Evolutionary conservation across 371 early-diverging fungal species (phyloP).

Genomic region (Batkoa obscura): DNA sequence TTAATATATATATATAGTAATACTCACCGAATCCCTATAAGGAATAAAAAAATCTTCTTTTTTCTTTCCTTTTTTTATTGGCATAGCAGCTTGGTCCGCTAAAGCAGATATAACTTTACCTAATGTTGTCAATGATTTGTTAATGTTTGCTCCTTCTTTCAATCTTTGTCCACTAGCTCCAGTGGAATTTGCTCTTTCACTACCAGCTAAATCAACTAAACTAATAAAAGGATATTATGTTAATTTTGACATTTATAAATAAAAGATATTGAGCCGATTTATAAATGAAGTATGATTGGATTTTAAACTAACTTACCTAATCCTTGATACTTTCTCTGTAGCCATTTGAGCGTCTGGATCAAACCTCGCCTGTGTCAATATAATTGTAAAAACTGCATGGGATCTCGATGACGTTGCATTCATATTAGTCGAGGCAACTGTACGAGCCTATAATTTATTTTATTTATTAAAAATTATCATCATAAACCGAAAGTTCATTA

Average conservation of each 20-base stretch:
- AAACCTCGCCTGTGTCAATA: slow-evolving; percentile 43
- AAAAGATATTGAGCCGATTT: not conserved
- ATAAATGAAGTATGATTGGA: not conserved
- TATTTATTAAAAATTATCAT: not conserved
- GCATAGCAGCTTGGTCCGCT: slow-evolving; percentile 43
- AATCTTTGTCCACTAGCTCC: slow-evolving; percentile 80
- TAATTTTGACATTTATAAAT: not conserved
- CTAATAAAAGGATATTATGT: slow-evolving; percentile 12
- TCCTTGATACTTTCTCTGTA: slow-evolving; percentile 57
- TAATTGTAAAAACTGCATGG: slow-evolving; percentile 86
- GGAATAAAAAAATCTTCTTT: slow-evolving; percentile 47
- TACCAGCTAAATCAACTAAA: slow-evolving; percentile 82
- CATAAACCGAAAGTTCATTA: not conserved
- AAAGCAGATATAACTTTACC: slow-evolving; percentile 95
- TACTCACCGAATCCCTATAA: slow-evolving; percentile 64
- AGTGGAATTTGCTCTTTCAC: slow-evolving; percentile 90
- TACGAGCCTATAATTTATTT: slow-evolving; percentile 34
- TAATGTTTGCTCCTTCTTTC: slow-evolving; percentile 98
- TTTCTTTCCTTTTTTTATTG: slow-evolving; percentile 26
- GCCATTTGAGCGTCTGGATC: slow-evolving; percentile 39
- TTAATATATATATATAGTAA: no score
- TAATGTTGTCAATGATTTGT: slow-evolving; percentile 81
- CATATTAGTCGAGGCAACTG: slow-evolving; percentile 92
- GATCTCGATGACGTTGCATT: slow-evolving; percentile 84
- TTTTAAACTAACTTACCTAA: slow-evolving; percentile 21